Evolutionary conservation across 176 grass and related monocot species (phyloP).

Genomic region (Ensete ventricosum): DNA sequence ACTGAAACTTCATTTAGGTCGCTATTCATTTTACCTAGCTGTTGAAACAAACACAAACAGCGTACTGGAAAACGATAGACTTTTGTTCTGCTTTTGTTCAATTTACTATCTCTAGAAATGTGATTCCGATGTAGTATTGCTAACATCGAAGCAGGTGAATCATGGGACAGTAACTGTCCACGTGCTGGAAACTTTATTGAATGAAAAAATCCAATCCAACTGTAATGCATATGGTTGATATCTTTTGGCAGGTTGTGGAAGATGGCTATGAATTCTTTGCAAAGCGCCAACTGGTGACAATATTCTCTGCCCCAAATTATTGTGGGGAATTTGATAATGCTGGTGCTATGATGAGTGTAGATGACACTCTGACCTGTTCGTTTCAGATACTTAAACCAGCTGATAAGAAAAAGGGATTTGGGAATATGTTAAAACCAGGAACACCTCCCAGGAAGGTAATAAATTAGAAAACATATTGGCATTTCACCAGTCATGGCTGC

Average conservation of each 20-base stretch:
- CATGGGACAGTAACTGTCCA: not conserved
- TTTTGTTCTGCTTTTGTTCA: too few relatives aligned
- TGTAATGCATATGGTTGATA: not conserved
- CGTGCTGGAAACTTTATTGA: not conserved
- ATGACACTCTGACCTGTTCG: conserved; percentile 6
- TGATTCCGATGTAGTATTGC: too few relatives aligned
- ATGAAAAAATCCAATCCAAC: not conserved
- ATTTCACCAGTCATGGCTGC: not conserved
- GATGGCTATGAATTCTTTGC: conserved; percentile 15
- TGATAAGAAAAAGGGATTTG: conserved; percentile 10
- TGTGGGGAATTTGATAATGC: conserved; percentile 12
- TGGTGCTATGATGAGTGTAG: conserved; percentile 11
- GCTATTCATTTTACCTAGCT: not conserved
- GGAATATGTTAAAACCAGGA: conserved; percentile 5
- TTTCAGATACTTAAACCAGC: conserved; percentile 17
- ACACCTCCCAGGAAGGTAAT: conserved; percentile 6
- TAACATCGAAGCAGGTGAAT: too few relatives aligned
- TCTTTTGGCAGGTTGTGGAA: conserved; percentile 12
- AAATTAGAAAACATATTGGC: not conserved
- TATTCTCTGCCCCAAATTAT: conserved; percentile 13
- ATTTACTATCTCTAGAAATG: too few relatives aligned
- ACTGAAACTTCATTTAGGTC: not conserved
- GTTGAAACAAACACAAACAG: not conserved
- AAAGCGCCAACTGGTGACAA: conserved; percentile 9
- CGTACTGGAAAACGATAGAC: too few relatives aligned